Base-by-base conservation (phyloP, 2,329 filamentous ascomycete genomes). In the Hansfordia pulvinata region DNA sequence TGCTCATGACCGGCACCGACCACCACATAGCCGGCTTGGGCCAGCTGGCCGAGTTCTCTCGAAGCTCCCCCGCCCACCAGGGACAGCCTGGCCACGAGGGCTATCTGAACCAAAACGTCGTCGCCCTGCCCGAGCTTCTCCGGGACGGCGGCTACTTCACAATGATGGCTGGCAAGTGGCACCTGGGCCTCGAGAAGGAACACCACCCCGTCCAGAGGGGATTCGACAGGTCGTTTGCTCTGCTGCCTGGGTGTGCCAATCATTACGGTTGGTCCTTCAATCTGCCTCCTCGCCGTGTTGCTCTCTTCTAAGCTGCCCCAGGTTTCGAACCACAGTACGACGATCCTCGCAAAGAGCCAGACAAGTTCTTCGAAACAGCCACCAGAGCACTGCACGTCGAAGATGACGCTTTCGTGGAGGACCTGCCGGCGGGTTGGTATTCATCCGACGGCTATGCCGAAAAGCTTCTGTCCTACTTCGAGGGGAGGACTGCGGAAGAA, bases 1-100 rank as follows among this genome's bases (percentile, higher is more conserved):
- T 73, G 69, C 56, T 73, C 31, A 61, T 72, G 52, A 68, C 64
- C 1, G 68, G 68, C 6, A 72, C 66, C 1, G 64, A 71, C 33
- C 59, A 69, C 35, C 64, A 64, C 31, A 62, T 64, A 26, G 58
- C 58, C 4, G 57, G 67, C 1, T 47, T 72, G 1, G 68, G 67
- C 0, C 65, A 66, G 32, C 47, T 71, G 37, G 58, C 61, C 24
- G 64, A 70, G 46, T 39, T 38, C 19, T 40, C 36, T 27, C n/a
- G 19, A 10, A 6, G 64, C 56, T 1, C 58, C 7, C 19, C 22
- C 14, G 14, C 19, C 11, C 35, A 31, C 25, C 25, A 33, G 8
- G 30, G 31, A 11, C 36, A 34, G 26, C 39, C 44, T 1, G 46
- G 47, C 2, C 44, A 50, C 17, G 46, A 49, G 27, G 47, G 47